Evolutionary conservation across 371 early-diverging fungal genomes (phyloP), one percentile per base, ranked within the genome.

Genomic region (Apophysomyces variabilis): DNA sequence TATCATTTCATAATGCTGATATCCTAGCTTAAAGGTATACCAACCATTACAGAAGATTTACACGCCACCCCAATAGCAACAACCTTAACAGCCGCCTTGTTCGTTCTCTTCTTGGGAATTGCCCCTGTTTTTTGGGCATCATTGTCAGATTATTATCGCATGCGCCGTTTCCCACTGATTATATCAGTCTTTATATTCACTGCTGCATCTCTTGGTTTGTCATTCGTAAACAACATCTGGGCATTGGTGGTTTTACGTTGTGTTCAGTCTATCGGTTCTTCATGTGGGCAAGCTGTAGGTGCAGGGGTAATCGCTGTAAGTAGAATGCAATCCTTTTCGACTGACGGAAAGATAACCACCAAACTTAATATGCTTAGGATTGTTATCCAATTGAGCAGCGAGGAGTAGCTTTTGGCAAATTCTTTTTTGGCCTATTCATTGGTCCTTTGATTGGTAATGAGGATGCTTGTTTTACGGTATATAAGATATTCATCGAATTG

Each of bases 181-280:
- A 3, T 63, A 0, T 87, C 90, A 2, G 83, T 87, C 72, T 5
- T 83, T 3, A 77, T 92, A 5, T 93, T 85, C 69, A 70, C 76
- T 5, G 66, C 75, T 5, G 87, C 90, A 16, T 89, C 89, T 13
- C 57, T 94, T n/a, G 91, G 91, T 1, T 83, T 83, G 41, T 89
- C 87, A 12, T 72, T 90, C n/a, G 72, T 92, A 5, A 75, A 68
- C 7, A 87, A 73, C 18, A 85, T 91, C 18, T 74, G 84, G 56
- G 70, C 80, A 9, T 78, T 94, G 11, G 81, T 91, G 38, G 78
- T 82, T 0, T 79, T 91, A 41, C 89, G 94, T 5, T 74, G 87
- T n/a, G 64, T 94, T 39, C 94, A 94, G 72, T 74, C 91, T 21
- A 66, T 83, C 36, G 93, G 93, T 5, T 76, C 89, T 3, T 86